Evolutionary conservation across 805 yeast genomes (phyloP).

Genomic region (Candida michaelii): DNA sequence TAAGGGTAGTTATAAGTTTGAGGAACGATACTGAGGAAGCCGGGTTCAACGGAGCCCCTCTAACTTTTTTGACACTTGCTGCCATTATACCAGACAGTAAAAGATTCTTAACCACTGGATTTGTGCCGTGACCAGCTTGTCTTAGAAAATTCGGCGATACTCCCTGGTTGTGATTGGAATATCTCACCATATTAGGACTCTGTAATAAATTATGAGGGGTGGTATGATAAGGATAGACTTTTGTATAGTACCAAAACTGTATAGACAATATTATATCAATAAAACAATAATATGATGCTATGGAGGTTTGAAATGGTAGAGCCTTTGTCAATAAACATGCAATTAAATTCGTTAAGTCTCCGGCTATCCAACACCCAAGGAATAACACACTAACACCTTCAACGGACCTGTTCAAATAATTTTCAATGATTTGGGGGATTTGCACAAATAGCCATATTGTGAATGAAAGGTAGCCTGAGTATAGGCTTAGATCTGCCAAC

Average conservation of each 20-base stretch:
- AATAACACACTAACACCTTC: constrained; percentile 34
- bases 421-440: constrained; percentile 63
- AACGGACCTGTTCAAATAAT: constrained; percentile 44
- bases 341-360: constrained; percentile 47
- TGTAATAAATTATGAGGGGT: constrained; percentile 39
- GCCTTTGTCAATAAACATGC: constrained; percentile 82
- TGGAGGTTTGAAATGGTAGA: constrained; percentile 71
- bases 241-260: constrained; percentile 73
- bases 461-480: constrained; percentile 33
- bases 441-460: constrained; percentile 72
- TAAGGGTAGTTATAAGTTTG: background rate
- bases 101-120: constrained; percentile 13
- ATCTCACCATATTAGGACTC: constrained; percentile 36
- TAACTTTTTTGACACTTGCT: constrained; percentile 7
- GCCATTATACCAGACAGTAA: constrained; percentile 11
- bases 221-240: constrained; percentile 39
- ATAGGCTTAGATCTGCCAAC: constrained; percentile 1
- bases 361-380: constrained; percentile 35
- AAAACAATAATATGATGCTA: constrained; percentile 70
- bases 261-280: constrained; percentile 67
- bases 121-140: background rate
- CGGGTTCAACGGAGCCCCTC: constrained; percentile 8
- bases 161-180: constrained; percentile 5
- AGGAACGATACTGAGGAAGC: too few relatives aligned
- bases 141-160: constrained; percentile 10